phyloP scores from a whole-genome alignment of 2,329 filamentous ascomycete genomes.

The Pestalotiopsis sp. region DNA sequence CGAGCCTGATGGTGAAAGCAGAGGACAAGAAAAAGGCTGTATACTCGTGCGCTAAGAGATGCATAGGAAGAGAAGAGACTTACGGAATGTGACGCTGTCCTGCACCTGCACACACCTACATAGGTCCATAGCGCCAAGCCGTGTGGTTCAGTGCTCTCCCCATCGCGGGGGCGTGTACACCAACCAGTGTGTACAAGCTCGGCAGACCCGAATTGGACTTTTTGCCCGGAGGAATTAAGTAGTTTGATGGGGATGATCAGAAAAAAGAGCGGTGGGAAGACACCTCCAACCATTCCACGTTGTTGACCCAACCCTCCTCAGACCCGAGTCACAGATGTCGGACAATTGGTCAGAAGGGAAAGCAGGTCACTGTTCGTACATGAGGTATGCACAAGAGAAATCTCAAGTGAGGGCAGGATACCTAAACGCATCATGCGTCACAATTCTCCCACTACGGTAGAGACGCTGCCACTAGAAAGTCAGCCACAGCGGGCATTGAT shows the following conservation, averaged over 20 bases:
- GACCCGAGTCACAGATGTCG: background rate
- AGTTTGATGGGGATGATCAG: background rate
- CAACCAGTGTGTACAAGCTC: background rate
- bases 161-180: background rate
- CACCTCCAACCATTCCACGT: background rate
- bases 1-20: background rate
- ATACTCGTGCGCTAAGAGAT: slow-evolving; percentile 2
- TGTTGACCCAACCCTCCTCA: background rate
- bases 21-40: background rate
- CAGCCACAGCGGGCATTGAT: background rate
- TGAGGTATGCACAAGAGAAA: too few relatives aligned
- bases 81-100: background rate
- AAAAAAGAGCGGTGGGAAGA: slow-evolving; percentile 6
- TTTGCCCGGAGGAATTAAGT: background rate
- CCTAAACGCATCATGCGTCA: background rate
- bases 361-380: background rate
- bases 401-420: too few relatives aligned
- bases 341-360: background rate
- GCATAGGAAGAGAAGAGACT: background rate
- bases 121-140: background rate
- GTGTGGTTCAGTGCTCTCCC: background rate
- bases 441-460: background rate
- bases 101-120: background rate
- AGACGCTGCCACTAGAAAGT: background rate
- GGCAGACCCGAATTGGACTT: slow-evolving; percentile 6